These are phyloP conservation scores for Barnettozyma siamensis DNA, from an alignment of 805 yeast species.

Conservation along the genomic window DNA sequence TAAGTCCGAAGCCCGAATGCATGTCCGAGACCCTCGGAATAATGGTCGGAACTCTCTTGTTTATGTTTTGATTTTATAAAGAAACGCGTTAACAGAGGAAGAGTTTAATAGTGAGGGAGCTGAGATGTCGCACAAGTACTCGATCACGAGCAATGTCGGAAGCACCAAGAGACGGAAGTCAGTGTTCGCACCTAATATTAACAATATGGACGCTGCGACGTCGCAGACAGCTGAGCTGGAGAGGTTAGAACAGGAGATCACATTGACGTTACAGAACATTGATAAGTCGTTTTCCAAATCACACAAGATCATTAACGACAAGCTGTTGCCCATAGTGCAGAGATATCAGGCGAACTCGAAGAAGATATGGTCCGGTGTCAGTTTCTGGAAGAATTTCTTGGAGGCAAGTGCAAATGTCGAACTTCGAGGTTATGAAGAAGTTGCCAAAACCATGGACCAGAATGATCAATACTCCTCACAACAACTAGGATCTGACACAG, in stretches of 20 bases:
- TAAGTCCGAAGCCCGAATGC: too few relatives aligned
- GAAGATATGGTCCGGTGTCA: slow-evolving; percentile 58
- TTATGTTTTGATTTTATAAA: slow-evolving; percentile 4
- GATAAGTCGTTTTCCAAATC: slow-evolving; percentile 68
- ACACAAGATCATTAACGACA: slow-evolving; percentile 60
- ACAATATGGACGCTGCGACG: slow-evolving; percentile 16
- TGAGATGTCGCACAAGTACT: slow-evolving; percentile 20
- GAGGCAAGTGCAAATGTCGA: slow-evolving; percentile 70
- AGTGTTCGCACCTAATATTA: slow-evolving; percentile 19
- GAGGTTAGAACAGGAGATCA: slow-evolving; percentile 71
- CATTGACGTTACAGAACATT: slow-evolving; percentile 69
- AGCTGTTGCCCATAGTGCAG: slow-evolving; percentile 61
- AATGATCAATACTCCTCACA: not conserved
- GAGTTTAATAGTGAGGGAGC: not conserved
- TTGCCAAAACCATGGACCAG: slow-evolving; percentile 10
- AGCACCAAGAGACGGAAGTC: slow-evolving; percentile 23
- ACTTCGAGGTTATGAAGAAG: slow-evolving; percentile 46
- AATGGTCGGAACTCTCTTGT: not conserved
- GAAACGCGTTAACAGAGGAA: not conserved
- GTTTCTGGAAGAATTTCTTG: slow-evolving; percentile 73
- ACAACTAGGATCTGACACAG: slow-evolving; percentile 12
- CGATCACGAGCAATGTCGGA: slow-evolving; percentile 8
- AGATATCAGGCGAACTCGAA: slow-evolving; percentile 53
- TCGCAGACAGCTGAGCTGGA: slow-evolving; percentile 39
- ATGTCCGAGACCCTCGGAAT: too few relatives aligned